phyloP scores from a whole-genome alignment of 73 alveolate genomes.

The Paramecium primaurelia region DNA sequence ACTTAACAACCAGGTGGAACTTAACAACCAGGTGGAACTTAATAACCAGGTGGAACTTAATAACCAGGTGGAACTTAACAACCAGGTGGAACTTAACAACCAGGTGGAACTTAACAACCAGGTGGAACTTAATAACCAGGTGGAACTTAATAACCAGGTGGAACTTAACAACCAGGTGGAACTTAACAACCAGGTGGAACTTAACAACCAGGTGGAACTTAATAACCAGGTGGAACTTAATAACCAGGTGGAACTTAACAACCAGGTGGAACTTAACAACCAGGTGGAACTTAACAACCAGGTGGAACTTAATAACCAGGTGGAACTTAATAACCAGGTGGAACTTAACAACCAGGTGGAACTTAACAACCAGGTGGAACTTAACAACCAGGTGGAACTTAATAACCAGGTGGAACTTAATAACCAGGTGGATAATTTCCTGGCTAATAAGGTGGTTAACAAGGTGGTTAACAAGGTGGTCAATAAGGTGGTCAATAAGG shows the following conservation, averaged over 20 bases:
- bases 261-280: background rate
- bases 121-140: background rate
- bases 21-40: background rate
- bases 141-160: background rate
- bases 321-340: background rate
- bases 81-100: background rate
- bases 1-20: background rate
- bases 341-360: background rate
- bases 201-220: background rate
- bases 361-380: background rate
- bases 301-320: background rate
- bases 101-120: background rate
- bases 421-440: background rate
- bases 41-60: background rate
- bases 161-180: background rate
- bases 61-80: background rate
- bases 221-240: background rate
- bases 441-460: background rate
- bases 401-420: background rate
- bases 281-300: background rate
- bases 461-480: background rate
- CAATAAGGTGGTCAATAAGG: background rate
- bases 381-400: background rate
- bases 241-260: background rate
- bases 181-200: background rate